Evolutionary conservation across 495 filamentous ascomycete species (phyloP), one percentile per base, ranked within the genome.

Genomic region (Glonium stellatum): DNA sequence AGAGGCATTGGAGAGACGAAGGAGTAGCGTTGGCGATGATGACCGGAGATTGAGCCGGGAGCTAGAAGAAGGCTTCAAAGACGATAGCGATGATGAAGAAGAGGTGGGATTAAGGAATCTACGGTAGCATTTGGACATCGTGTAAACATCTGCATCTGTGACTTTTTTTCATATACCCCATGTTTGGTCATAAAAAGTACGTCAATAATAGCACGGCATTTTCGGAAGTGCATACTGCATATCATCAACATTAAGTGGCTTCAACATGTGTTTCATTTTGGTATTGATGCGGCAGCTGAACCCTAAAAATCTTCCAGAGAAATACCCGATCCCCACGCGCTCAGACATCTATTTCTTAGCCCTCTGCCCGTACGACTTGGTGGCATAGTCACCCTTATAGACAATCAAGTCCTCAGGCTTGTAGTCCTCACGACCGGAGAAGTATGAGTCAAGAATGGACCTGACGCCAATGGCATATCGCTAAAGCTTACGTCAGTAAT

Each of bases 351-450:
- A 44, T 44, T 44, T 44, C 39, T 44, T 44, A 18, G 39, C 39
- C 10, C 91, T 79, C 83, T 93, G 83, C 57, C 92, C 92, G 73
- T 97, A 97, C 8, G 92, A 85, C 84, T 88, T 95, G 66, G 93
- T 97, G 61, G 89, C 93, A 70, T 97, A 98, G 71, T 96, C 89
- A 69, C 93, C 93, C 63, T 82, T 78, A 76, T 88, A 78, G 64
- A 97, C 90, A 69, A 98, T 98, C 75, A 98, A 76, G 71, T 98
- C 93, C 81, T 96, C 78, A 61, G 82, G 84, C 61, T 81, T 82
- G 81, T 98, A 98, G 76, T 97, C 91, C 66, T 87, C 73, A 67
- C 80, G 82, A 60, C 92, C 92, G 63, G 79, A 82, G 72, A 96
- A 88, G 82, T 97, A 98, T 75, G 82, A 87, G 52, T 95, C 82